A percentile compares a stretch with the other conserved stretches of the same genome.
Evolutionary conservation across 2,329 filamentous ascomycete genomes (phyloP).

Genomic region (Chaetomiaceae sp.): DNA sequence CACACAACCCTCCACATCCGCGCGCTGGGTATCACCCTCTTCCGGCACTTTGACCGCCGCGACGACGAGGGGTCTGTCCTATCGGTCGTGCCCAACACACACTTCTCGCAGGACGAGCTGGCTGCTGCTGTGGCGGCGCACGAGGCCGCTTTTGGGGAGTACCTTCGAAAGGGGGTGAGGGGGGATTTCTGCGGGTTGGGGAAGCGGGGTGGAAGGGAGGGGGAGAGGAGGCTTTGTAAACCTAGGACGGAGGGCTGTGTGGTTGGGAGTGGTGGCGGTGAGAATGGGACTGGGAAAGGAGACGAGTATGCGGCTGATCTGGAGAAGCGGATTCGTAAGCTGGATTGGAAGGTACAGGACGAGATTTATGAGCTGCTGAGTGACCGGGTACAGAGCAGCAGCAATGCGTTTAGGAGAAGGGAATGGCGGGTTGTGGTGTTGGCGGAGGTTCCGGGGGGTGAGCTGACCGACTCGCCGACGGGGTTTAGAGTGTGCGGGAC

Average conservation of each 20-base stretch:
- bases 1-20: not conserved
- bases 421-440: slow-evolving; percentile 23
- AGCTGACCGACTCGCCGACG: slow-evolving; percentile 18
- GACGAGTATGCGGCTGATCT: slow-evolving; percentile 14
- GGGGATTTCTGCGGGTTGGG: not conserved
- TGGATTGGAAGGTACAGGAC: slow-evolving; percentile 25
- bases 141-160: not conserved
- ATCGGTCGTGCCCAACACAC: slow-evolving; percentile 20
- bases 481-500: not conserved
- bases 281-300: not conserved
- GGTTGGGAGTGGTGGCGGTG: not conserved
- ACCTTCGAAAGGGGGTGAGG: not conserved
- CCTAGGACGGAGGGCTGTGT: not conserved
- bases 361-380: slow-evolving; percentile 24
- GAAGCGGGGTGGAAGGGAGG: not conserved
- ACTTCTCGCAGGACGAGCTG: slow-evolving; percentile 21
- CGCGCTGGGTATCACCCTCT: slow-evolving; percentile 5
- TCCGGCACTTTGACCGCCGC: slow-evolving; percentile 4
- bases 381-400: slow-evolving; percentile 22
- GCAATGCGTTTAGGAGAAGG: slow-evolving; percentile 17
- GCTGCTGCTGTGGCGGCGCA: not conserved
- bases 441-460: slow-evolving; percentile 16
- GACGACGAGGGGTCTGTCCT: slow-evolving; percentile 21
- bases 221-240: not conserved
- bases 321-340: slow-evolving; percentile 15